These are phyloP conservation scores for Pseudonitzschia delicatissima DNA, from an alignment of 108 stramenopile species.

Conservation along the genomic window DNA sequence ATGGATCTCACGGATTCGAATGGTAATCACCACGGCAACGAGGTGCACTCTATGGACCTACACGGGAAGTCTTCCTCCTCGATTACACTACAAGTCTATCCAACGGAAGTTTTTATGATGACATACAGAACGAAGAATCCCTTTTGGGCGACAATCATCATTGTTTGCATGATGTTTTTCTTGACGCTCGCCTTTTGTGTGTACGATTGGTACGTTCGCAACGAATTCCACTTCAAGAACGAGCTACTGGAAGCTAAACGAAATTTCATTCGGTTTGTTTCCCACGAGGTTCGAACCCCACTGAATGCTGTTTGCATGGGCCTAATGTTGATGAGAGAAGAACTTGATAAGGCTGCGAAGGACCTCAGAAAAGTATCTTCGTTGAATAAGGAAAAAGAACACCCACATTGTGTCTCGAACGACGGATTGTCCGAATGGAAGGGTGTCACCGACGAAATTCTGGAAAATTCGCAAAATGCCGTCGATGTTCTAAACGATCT, in stretches of 20 bases:
- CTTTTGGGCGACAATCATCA: not conserved
- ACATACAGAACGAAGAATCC: not conserved
- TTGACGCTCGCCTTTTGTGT: conserved; percentile 28
- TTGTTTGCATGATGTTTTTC: not conserved
- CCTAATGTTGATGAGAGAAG: conserved; percentile 30
- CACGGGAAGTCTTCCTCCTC: not conserved
- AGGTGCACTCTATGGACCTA: no score
- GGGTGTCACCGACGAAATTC: conserved; percentile 17
- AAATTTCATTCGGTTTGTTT: conserved; percentile 48
- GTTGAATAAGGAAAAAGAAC: not conserved
- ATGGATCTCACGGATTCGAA: not conserved
- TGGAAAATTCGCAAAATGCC: conserved; percentile 25
- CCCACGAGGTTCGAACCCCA: conserved; percentile 52
- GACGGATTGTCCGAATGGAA: not conserved
- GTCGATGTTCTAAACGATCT: conserved; percentile 37
- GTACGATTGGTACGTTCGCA: conserved; percentile 50
- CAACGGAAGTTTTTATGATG: not conserved
- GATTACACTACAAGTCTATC: conserved; percentile 13
- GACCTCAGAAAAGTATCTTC: not conserved
- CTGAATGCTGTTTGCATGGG: conserved; percentile 52
- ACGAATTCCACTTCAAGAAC: conserved; percentile 36
- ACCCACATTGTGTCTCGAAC: not conserved
- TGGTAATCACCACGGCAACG: no score
- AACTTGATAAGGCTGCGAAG: conserved; percentile 11
- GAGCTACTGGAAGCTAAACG: conserved; percentile 43